phyloP scores from a whole-genome alignment of 1,284 basidiomycete species.

The Schizophyllum amplum region DNA sequence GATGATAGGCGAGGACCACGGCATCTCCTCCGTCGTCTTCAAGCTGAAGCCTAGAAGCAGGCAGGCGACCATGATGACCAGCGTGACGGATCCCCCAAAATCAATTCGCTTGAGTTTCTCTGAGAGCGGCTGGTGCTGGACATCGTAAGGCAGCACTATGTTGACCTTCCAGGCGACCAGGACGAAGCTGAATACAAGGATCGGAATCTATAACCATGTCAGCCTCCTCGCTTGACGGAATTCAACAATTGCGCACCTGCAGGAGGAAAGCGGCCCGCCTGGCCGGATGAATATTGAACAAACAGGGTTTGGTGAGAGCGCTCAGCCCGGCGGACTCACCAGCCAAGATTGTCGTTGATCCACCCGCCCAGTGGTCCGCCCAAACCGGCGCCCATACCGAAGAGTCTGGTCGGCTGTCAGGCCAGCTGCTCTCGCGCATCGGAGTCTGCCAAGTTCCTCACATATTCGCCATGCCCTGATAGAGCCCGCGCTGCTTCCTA shows the following conservation, averaged over 20 bases:
- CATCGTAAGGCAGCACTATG: slow-evolving; percentile 51
- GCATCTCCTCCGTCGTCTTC: slow-evolving; percentile 73
- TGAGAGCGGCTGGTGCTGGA: slow-evolving; percentile 47
- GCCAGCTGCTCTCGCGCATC: slow-evolving; percentile 3
- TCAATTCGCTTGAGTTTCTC: slow-evolving; percentile 76
- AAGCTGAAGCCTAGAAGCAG: slow-evolving; percentile 73
- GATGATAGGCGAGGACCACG: slow-evolving; percentile 69
- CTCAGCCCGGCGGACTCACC: slow-evolving; percentile 37
- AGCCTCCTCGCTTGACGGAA: slow-evolving; percentile 2
- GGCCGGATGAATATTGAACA: slow-evolving; percentile 13
- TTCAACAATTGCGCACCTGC: slow-evolving; percentile 35
- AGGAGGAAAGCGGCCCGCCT: slow-evolving; percentile 66
- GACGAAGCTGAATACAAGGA: slow-evolving; percentile 61
- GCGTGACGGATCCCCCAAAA: slow-evolving; percentile 71
- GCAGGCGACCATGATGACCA: slow-evolving; percentile 68
- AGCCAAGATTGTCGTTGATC: slow-evolving; percentile 77
- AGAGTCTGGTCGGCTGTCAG: slow-evolving; percentile 41
- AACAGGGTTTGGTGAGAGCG: neutral
- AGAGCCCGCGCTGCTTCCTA: slow-evolving; percentile 80
- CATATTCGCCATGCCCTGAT: slow-evolving; percentile 87
- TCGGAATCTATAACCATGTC: slow-evolving; percentile 47
- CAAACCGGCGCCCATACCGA: slow-evolving; percentile 71
- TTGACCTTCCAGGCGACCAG: slow-evolving; percentile 71
- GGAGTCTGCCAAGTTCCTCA: slow-evolving; percentile 25
- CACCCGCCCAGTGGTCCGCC: slow-evolving; percentile 88